Evolutionary conservation across 371 early-diverging fungal genomes (phyloP).

Genomic region (Syncephalastrum sp.): DNA sequence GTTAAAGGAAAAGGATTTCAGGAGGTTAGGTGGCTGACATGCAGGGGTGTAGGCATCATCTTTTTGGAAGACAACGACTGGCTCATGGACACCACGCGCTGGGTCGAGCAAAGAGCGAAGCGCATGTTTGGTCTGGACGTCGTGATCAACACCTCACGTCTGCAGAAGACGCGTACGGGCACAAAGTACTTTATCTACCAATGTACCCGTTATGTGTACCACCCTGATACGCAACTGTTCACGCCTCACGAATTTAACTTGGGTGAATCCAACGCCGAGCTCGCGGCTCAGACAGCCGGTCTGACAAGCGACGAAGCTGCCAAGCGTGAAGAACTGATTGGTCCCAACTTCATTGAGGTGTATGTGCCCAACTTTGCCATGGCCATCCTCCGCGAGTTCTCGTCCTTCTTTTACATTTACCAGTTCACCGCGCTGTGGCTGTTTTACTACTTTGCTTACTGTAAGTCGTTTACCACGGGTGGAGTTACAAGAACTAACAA

Average conservation of each 20-base stretch:
- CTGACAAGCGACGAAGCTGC: slow-evolving; percentile 57
- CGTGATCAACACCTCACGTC: slow-evolving; percentile 35
- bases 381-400: slow-evolving; percentile 66
- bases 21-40: not conserved
- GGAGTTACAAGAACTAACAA: not conserved
- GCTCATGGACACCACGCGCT: slow-evolving; percentile 20
- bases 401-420: slow-evolving; percentile 77
- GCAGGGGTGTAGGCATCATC: slow-evolving; percentile 37
- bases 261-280: slow-evolving; percentile 51
- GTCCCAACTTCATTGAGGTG: slow-evolving; percentile 72
- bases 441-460: slow-evolving; percentile 75
- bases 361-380: slow-evolving; percentile 52
- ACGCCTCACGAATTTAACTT: slow-evolving; percentile 57
- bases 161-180: slow-evolving; percentile 53
- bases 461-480: slow-evolving; percentile 14
- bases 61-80: slow-evolving; percentile 46
- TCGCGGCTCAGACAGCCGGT: slow-evolving; percentile 51
- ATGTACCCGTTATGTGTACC: slow-evolving; percentile 73
- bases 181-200: slow-evolving; percentile 71
- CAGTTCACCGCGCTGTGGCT: slow-evolving; percentile 76
- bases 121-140: slow-evolving; percentile 36
- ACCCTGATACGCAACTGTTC: slow-evolving; percentile 47
- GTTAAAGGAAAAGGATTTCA: not conserved
- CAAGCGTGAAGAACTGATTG: slow-evolving; percentile 59
- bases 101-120: slow-evolving; percentile 28